These are phyloP conservation scores for Fraxinus pennsylvanica DNA, from an alignment of 257 asterid genomes.

Conservation along the genomic window DNA sequence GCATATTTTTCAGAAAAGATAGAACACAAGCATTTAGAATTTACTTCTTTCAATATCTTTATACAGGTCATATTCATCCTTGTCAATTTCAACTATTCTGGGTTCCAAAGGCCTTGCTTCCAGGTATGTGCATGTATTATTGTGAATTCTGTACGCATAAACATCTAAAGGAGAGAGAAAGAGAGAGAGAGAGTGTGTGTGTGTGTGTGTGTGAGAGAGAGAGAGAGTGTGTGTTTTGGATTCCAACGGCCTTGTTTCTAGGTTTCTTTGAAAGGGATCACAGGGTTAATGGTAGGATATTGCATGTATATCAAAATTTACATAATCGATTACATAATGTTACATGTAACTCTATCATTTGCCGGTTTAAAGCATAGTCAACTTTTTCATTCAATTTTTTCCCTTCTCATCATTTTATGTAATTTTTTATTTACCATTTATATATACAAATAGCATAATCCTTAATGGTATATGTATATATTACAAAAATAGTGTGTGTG, in stretches of 20 bases:
- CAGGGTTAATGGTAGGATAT: not conserved
- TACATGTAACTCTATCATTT: too few species aligned
- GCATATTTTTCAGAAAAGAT: not conserved
- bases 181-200: not conserved
- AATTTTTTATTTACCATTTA: too few species aligned
- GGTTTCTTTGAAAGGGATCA: not conserved
- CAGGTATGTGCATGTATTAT: not conserved
- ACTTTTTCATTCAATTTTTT: too few species aligned
- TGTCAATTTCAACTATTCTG: not conserved
- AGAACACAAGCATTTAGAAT: constrained; percentile 5
- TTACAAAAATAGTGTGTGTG: too few species aligned
- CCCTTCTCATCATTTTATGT: too few species aligned
- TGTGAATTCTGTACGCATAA: not conserved
- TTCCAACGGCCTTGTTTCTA: not conserved
- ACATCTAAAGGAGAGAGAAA: not conserved
- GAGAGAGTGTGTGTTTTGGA: not conserved
- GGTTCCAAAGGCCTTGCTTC: not conserved
- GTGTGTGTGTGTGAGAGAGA: not conserved
- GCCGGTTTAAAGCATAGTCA: too few species aligned
- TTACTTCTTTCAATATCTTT: constrained; percentile 5
- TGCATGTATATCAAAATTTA: too few species aligned
- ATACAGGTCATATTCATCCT: not conserved
- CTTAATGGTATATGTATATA: too few species aligned
- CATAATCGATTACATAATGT: too few species aligned
- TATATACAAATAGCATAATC: too few species aligned